Evolutionary conservation across 208 protist genomes (phyloP).

Genomic region (Porcisia hertigi): DNA sequence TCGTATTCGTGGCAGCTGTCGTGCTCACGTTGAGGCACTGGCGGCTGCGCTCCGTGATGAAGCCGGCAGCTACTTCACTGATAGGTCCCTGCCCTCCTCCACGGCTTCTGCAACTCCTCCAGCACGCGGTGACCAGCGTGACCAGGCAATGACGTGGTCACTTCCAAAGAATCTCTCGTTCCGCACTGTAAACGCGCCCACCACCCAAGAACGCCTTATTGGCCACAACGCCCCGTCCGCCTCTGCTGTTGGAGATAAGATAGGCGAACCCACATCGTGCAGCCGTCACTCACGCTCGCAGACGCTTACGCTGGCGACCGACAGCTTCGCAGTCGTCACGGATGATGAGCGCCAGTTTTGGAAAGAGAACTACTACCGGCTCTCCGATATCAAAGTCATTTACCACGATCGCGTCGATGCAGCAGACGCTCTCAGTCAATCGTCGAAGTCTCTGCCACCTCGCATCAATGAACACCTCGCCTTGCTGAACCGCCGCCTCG

Average conservation of each 20-base stretch:
- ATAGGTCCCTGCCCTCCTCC: constrained; percentile 31
- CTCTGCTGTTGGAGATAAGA: constrained; percentile 4
- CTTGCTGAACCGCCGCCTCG: constrained; percentile 32
- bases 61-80: constrained; percentile 60
- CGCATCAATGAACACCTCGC: constrained; percentile 48
- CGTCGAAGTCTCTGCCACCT: constrained; percentile 31
- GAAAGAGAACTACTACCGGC: constrained; percentile 72
- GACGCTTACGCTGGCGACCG: constrained; percentile 12
- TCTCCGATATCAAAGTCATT: constrained; percentile 60
- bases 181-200: constrained; percentile 9
- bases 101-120: neutral
- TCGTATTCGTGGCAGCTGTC: constrained; percentile 83
- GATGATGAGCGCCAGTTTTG: constrained; percentile 83
- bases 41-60: constrained; percentile 47
- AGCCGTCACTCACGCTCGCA: constrained; percentile 14
- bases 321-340: constrained; percentile 39
- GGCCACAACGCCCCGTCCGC: constrained; percentile 14
- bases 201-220: constrained; percentile 4
- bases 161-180: constrained; percentile 41
- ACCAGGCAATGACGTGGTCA: neutral
- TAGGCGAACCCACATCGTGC: neutral
- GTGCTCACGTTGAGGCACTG: constrained; percentile 78
- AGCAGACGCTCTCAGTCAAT: constrained; percentile 36
- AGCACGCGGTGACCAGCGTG: neutral
- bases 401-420: constrained; percentile 79